A percentile compares a stretch with the other conserved stretches of the same genome.
Conservation (phyloP, 495 filamentous ascomycete species). For the Penicillium taxi region DNA sequence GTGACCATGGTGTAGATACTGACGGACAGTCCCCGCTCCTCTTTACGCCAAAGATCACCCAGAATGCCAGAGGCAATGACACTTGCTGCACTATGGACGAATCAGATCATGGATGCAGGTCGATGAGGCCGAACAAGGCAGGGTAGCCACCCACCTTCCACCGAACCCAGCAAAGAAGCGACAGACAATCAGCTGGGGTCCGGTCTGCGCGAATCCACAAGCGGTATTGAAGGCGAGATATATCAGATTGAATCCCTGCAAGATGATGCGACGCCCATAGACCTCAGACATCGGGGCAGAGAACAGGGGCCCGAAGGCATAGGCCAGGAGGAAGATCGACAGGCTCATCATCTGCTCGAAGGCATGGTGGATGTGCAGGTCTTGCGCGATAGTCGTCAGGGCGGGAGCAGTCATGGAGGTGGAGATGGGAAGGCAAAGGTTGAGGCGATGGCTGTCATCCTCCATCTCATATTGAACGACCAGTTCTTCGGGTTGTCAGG, state of each 20-base stretch:
- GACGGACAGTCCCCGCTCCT: neutral
- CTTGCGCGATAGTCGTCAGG: neutral
- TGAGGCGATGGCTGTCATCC: neutral
- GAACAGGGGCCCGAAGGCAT: neutral
- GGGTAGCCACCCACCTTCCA: neutral
- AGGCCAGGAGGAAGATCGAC: slow-evolving; percentile 1
- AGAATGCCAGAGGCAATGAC: neutral
- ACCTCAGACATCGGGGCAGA: neutral
- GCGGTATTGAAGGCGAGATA: slow-evolving; percentile 3
- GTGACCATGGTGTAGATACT: neutral
- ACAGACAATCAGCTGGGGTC: neutral
- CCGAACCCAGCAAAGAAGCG: neutral
- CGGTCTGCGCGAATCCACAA: neutral
- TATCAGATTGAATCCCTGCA: neutral
- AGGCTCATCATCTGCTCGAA: neutral
- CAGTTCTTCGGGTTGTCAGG: slow-evolving; percentile 2
- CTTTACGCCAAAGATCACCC: neutral
- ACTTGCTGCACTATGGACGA: neutral
- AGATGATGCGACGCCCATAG: neutral
- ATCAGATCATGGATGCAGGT: neutral
- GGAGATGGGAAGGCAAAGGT: neutral
- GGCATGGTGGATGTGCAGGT: neutral
- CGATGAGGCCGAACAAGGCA: neutral
- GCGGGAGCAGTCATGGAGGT: neutral
- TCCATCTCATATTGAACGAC: neutral